Evolutionary conservation across 1,284 basidiomycete species (phyloP).

Genomic region (Boletus smithii): DNA sequence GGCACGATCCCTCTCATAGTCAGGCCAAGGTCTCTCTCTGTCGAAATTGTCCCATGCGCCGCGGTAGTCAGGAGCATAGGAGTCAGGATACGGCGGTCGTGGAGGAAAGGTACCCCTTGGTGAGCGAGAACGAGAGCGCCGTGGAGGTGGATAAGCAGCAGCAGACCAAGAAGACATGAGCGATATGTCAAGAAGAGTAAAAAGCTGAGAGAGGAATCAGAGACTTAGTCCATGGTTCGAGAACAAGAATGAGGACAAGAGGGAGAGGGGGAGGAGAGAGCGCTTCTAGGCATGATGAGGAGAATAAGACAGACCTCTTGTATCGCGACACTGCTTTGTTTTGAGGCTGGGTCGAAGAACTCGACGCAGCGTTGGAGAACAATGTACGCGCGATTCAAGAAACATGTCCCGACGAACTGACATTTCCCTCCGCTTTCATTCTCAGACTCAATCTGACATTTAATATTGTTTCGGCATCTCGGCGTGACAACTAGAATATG

Average conservation of each 20-base stretch:
- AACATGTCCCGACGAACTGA: conserved; percentile 19
- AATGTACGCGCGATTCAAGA: conserved; percentile 67
- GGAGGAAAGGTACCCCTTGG: conserved; percentile 53
- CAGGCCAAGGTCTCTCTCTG: conserved; percentile 63
- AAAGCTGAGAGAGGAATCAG: conserved; percentile 64
- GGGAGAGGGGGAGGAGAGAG: conserved; percentile 50
- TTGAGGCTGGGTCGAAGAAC: conserved; percentile 54
- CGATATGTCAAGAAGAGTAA: conserved; percentile 52
- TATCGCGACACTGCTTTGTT: conserved; percentile 57
- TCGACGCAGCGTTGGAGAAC: conserved; percentile 53
- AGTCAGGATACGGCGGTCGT: conserved; percentile 56
- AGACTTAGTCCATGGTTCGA: conserved; percentile 61
- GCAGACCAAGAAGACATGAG: conserved; percentile 63
- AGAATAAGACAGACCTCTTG: conserved; percentile 80
- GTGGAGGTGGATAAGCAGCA: conserved; percentile 65
- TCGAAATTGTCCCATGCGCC: conserved; percentile 67
- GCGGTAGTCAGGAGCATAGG: conserved; percentile 54
- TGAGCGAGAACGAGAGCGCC: conserved; percentile 77
- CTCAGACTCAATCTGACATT: conserved; percentile 44
- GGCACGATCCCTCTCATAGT: conserved; percentile 65
- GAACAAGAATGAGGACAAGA: conserved; percentile 69
- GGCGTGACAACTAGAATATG: conserved; percentile 44
- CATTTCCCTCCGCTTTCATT: conserved; percentile 35
- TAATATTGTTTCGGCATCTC: conserved; percentile 17
- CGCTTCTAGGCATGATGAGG: conserved; percentile 67